Base-by-base conservation (phyloP, 805 yeast species). In the Saccharomycopsis sp. region DNA sequence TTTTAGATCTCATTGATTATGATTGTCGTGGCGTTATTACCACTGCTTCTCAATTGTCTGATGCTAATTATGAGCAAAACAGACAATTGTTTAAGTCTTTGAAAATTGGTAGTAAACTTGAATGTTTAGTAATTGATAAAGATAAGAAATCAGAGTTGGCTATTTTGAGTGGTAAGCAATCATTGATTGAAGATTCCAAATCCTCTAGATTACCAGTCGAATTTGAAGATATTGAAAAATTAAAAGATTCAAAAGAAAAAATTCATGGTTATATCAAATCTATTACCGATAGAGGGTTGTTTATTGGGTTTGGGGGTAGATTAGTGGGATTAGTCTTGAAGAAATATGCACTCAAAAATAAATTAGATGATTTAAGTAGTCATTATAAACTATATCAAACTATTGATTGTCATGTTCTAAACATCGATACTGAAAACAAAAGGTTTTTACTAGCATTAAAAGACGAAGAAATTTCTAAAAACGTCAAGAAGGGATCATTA, bases 271-370 rank as follows among this genome's bases (percentile, higher is more conserved):
- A 67, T 56, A 74, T 89, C 30, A 80, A 76, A 49, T 78, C 87
- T 15, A 74, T 80, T 15, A 83, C 94, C n/a, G 70, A 69, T 34
- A 69, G 70, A 55, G 97, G 97, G 49, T 65, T 86, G 10, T 89
- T 89, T 56, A 81, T 89, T 43, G 72, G 79, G 0, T 89, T 89
- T 59, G 85, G 79, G 42, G 80, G 82, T 48, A 73, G 71, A 40
- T 71, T 89, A 48, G 83, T 85, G 25, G 97, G 96, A 39, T 68
- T 89, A 48, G 81, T 86, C 3, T 70, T 84, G 46, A 82, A 88
- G 41, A 76, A 79, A 53, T 76, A 79, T 51, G 82, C 82, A 18
- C 66, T 76, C 4, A 72, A 70, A 26, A 67, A 69, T 37, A 68
- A 64, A 31, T 63, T 61, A 29, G 74, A 69, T 9, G 79, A 76